Evolutionary conservation across 176 grass and related monocot species (phyloP), one percentile per base, ranked within the genome.

Genomic region (Pontederia paniculata): DNA sequence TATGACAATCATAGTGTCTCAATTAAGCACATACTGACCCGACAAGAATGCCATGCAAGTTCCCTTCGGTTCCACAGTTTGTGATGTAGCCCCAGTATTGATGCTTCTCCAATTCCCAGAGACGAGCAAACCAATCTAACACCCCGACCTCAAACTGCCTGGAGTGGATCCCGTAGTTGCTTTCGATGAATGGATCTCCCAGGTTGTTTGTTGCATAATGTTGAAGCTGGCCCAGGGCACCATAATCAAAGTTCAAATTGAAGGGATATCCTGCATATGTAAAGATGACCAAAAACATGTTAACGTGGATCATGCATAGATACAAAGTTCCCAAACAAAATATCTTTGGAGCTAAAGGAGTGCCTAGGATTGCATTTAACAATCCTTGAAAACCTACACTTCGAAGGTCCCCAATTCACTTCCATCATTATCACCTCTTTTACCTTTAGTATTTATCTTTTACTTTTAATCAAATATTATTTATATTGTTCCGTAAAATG

Each of bases 71-170:
- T 18, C 88, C 88, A n/a, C 88, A 94, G 63, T 88, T 88, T 21
- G 83, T 94, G 62, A 94, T 88, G 70, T 94, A 88, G 11, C 88
- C 88, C 88, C 88, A 94, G 48, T 94, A 94, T 55, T 88, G 80
- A 43, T 84, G 10, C 52, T 84, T 88, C 55, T 84, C 77, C 13
- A 88, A 37, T 7, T 88, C 83, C 88, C 88, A 94, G 6, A 94
- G 80, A 43, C 83, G 73, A 73, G 88, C 88, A 42, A 94, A 94
- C 83, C 83, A 94, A 81, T 94, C 83, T 10, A 94, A 50, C 10
- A 94, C 83, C 1, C 83, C 88, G 14, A 94, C 88, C 60, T 94
- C 88, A 58, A 94, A 94, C 63, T 94, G 83, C 73, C 83, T 76
- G 8, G 88, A 94, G 66, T 94, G 88, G 20, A 88, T 80, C 25